Conservation (phyloP, 2,329 filamentous ascomycete genomes). For the Pseudocercospora fijiensis region DNA sequence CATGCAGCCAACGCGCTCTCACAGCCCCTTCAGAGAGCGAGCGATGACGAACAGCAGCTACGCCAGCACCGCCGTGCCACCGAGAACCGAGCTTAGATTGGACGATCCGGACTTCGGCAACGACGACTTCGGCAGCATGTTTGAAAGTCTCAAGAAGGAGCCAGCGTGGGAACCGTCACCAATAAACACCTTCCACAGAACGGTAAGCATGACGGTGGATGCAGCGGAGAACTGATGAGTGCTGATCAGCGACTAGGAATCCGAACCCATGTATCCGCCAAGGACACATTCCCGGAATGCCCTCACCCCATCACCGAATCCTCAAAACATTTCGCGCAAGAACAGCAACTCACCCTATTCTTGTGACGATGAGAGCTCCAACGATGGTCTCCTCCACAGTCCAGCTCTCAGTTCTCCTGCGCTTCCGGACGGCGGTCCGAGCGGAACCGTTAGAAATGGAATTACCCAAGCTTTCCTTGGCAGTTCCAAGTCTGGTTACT, state of each 20-base stretch:
- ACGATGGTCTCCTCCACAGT: conserved; percentile 35
- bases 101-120: conserved; percentile 35
- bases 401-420: conserved; percentile 34
- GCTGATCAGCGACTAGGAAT: conserved; percentile 31
- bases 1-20: conserved; percentile 9
- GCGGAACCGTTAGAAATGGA: conserved; percentile 24
- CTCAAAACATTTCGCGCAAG: conserved; percentile 23
- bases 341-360: conserved; percentile 36
- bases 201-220: conserved; percentile 17
- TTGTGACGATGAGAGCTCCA: conserved; percentile 34
- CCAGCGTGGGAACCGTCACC: conserved; percentile 26
- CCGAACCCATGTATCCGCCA: conserved; percentile 38
- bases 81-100: conserved; percentile 32
- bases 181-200: conserved; percentile 23
- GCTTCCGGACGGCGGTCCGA: conserved; percentile 26
- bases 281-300: conserved; percentile 35
- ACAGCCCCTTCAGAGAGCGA: conserved; percentile 39
- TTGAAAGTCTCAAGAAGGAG: conserved; percentile 34
- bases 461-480: conserved; percentile 34
- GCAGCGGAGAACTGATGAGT: conserved; percentile 1
- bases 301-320: conserved; percentile 33
- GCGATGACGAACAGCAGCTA: conserved; percentile 43
- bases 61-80: conserved; percentile 42
- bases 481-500: conserved; percentile 33
- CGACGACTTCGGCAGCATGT: conserved; percentile 41